A percentile compares a stretch with the other conserved stretches of the same genome.
Conservation (phyloP, 768 basidiomycete species). For the Lactifluus echinatus region DNA sequence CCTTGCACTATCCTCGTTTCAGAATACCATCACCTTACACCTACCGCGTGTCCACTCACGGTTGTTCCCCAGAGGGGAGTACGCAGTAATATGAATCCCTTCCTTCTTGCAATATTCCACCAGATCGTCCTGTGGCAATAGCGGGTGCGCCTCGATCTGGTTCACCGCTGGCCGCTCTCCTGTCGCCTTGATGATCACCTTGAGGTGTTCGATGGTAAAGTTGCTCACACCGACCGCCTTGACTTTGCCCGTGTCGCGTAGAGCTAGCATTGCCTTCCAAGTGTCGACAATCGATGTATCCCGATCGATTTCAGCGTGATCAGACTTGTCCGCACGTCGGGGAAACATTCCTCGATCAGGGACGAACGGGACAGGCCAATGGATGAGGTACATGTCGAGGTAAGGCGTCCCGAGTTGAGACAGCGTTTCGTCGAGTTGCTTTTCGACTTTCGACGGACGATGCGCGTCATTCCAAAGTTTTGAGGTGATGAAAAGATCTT, state of each 20-base stretch:
- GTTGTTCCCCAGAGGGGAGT: conserved; percentile 75
- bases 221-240: conserved; percentile 75
- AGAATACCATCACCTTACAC: not conserved
- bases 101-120: conserved; percentile 59
- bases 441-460: conserved; percentile 56
- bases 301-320: conserved; percentile 47
- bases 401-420: conserved; percentile 64
- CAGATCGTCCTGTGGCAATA: conserved; percentile 67
- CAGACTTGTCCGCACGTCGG: conserved; percentile 34
- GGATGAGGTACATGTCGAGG: conserved; percentile 74
- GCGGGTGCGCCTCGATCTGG: conserved; percentile 80
- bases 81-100: conserved; percentile 62
- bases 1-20: conserved; percentile 38
- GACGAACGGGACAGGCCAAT: conserved; percentile 71
- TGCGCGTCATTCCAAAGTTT: conserved; percentile 80
- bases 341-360: conserved; percentile 49
- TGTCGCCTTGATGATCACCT: conserved; percentile 60
- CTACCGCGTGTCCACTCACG: conserved; percentile 31
- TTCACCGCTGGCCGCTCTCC: conserved; percentile 69
- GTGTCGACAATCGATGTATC: conserved; percentile 63
- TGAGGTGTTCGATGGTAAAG: conserved; percentile 57
- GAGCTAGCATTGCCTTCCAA: conserved; percentile 71
- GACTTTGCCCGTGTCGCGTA: conserved; percentile 63
- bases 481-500: conserved; percentile 73
- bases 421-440: conserved; percentile 69